Evolutionary conservation across 129 eudicot genomes (phyloP), one percentile per base, ranked within the genome.

Genomic region (Centrapalus pauciflorus): DNA sequence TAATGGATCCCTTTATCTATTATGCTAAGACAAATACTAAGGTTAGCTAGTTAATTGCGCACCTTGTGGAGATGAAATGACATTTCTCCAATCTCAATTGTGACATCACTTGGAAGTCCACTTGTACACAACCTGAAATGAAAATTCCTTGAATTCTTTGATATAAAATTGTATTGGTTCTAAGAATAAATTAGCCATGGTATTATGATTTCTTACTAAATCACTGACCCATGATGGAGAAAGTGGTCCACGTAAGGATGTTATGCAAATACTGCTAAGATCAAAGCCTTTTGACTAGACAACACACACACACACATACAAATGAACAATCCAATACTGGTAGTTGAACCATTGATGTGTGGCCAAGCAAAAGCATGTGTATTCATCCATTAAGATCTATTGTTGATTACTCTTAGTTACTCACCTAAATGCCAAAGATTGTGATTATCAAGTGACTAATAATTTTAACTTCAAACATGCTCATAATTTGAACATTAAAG

Each of bases 51-150:
- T 6, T 8, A 61, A 35, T 3, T 17, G 7, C 21, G 32, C 49
- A 83, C 96, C 92, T 88, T 88, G 78, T 88, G 96, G 10, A 88
- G 86, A 66, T 88, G 81, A 78, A 85, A 88, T 50, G 81, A 74
- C 76, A 77, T 80, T 61, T 82, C 96, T 46, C 89, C 92, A 11
- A 88, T 75, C 77, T 82, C 85, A 60, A 88, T 69, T 16, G 83
- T 80, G 55, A 83, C 81, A 72, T 88, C 96, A 45, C 92, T 83
- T 13, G 79, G 81, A 40, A 88, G 92, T 32, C 96, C 96, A 41
- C 84, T 74, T 55, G 83, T 71, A 78, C 92, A 88, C 55, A 77
- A 75, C 96, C 96, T 88, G 86, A 19, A 84, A 57, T 16, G 12
- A 48, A 64, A 78, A 1, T 6, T 29, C 3, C 55, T 49, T 28